A percentile compares a stretch with the other conserved stretches of the same genome.
These are phyloP conservation scores for Phoenix roebelenii DNA, from an alignment of 176 grass and related monocot species.

Conservation along the genomic window DNA sequence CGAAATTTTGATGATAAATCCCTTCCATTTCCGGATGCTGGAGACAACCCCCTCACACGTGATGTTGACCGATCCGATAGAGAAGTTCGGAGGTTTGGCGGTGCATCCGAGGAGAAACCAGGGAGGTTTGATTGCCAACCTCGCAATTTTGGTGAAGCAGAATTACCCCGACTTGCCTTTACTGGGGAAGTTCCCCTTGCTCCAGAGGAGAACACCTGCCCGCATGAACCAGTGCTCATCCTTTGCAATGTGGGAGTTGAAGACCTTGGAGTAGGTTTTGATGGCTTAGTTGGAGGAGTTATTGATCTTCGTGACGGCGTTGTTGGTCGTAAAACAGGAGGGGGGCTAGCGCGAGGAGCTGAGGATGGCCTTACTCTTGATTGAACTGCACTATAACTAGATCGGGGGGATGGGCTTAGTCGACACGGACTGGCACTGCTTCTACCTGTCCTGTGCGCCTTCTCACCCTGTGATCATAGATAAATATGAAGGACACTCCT, in stretches of 20 bases:
- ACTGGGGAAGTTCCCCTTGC: constrained; percentile 65
- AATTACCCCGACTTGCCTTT: constrained; percentile 42
- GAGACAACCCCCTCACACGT: constrained; percentile 59
- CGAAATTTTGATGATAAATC: constrained; percentile 50
- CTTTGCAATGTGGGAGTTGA: constrained; percentile 64
- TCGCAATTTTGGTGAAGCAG: constrained; percentile 61
- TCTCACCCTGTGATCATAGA: constrained; percentile 41
- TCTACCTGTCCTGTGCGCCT: constrained; percentile 57
- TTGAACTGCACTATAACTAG: constrained; percentile 24
- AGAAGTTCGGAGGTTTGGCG: constrained; percentile 82
- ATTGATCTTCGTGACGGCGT: constrained; percentile 39
- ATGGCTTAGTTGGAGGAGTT: constrained; percentile 55
- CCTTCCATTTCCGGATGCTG: constrained; percentile 40
- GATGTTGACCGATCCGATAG: constrained; percentile 52
- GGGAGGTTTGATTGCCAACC: constrained; percentile 69
- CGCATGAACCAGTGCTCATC: constrained; percentile 60
- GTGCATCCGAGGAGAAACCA: constrained; percentile 62
- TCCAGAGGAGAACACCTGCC: constrained; percentile 18
- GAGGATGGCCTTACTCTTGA: constrained; percentile 54
- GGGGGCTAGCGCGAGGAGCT: constrained; percentile 56
- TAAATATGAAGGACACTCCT: constrained; percentile 5
- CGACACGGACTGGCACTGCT: constrained; percentile 78
- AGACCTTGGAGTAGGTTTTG: constrained; percentile 55
- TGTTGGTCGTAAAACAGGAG: constrained; percentile 34
- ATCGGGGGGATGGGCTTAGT: constrained; percentile 66